Evolutionary conservation across 2,329 filamentous ascomycete species (phyloP).

Genomic region (Dryadomyces quercus-mongolicae): DNA sequence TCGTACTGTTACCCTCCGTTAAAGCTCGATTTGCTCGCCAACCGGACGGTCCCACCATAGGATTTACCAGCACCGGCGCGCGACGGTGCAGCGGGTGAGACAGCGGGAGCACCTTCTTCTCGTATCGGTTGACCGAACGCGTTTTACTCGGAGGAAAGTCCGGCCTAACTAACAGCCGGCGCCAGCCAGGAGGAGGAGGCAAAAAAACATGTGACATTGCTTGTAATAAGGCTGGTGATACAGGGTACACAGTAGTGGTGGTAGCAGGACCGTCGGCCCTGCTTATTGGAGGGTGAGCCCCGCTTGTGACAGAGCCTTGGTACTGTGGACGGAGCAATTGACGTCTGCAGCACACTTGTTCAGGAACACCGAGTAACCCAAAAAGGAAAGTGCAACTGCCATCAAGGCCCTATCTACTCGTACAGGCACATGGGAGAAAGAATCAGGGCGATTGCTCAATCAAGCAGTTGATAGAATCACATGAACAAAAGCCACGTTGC

Average conservation of each 20-base stretch:
- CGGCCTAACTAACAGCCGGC: too few relatives aligned
- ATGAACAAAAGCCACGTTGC: not conserved
- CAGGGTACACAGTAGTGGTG: too few relatives aligned
- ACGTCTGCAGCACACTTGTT: too few relatives aligned
- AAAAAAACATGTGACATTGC: too few relatives aligned
- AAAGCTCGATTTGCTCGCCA: not conserved
- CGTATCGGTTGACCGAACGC: not conserved
- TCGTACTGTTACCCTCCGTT: too few relatives aligned
- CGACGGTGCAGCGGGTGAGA: not conserved
- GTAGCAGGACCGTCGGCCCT: too few relatives aligned
- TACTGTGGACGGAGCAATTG: too few relatives aligned
- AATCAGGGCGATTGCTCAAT: not conserved
- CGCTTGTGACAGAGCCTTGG: not conserved
- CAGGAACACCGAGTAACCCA: not conserved
- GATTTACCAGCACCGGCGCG: not conserved
- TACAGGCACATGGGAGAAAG: not conserved
- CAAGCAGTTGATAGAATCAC: not conserved
- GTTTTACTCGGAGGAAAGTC: too few relatives aligned
- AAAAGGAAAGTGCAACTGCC: not conserved
- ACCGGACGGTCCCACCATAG: not conserved
- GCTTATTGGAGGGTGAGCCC: not conserved
- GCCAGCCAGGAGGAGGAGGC: too few relatives aligned
- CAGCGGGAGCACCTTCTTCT: not conserved
- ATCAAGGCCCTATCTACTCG: not conserved
- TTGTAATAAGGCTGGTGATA: too few relatives aligned